These are phyloP conservation scores for Moesziomyces parantarcticus DNA, from an alignment of 1,284 basidiomycete genomes.

Conservation along the genomic window DNA sequence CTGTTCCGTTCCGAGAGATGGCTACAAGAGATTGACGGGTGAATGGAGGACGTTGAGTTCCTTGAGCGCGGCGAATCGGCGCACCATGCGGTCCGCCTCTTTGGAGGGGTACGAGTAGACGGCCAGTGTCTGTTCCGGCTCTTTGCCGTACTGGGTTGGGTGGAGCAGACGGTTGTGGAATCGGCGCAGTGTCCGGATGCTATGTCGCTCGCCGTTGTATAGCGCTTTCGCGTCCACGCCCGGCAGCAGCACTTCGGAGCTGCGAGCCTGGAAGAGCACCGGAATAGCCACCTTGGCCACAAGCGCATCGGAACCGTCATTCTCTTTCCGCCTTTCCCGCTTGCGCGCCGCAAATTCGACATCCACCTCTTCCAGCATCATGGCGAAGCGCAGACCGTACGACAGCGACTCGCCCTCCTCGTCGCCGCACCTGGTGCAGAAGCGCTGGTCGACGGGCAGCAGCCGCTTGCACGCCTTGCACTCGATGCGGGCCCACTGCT, in stretches of 20 bases:
- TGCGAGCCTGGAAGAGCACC: constrained; percentile 38
- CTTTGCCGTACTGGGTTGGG: constrained; percentile 18
- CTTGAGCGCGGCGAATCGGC: constrained; percentile 38
- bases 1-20: too few relatives aligned
- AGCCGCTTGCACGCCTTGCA: constrained; percentile 37
- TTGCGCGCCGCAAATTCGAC: constrained; percentile 24
- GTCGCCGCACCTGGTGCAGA: constrained; percentile 44
- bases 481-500: constrained; percentile 39
- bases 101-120: constrained; percentile 29
- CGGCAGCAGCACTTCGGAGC: constrained; percentile 23
- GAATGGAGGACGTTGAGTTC: constrained; percentile 22
- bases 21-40: constrained; percentile 17
- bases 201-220: constrained; percentile 19
- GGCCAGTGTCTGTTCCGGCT: constrained; percentile 28
- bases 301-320: background rate
- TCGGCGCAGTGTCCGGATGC: constrained; percentile 19
- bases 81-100: constrained; percentile 21
- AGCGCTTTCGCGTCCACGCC: constrained; percentile 32
- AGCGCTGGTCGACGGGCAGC: constrained; percentile 35
- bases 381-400: constrained; percentile 39
- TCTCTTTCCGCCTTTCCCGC: constrained; percentile 4
- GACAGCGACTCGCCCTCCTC: constrained; percentile 38
- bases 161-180: constrained; percentile 28
- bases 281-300: constrained; percentile 16
- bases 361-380: constrained; percentile 46